Evolutionary conservation across 2,329 filamentous ascomycete species (phyloP).

Genomic region (Aspergillus terreus): DNA sequence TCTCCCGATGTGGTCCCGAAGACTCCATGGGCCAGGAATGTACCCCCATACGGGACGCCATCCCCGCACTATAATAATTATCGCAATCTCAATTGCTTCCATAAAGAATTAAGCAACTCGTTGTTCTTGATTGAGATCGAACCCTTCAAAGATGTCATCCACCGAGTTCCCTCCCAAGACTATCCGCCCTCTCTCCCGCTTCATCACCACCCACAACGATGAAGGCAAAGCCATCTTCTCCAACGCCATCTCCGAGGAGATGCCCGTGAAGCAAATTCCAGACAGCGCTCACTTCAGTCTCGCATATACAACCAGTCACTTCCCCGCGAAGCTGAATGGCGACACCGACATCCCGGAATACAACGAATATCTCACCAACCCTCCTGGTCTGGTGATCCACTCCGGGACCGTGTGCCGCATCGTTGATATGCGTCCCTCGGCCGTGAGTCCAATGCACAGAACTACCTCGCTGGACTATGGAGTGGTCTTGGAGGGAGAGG

Average conservation of each 20-base stretch:
- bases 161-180: constrained; percentile 16
- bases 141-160: not conserved
- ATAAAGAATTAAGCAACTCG: not conserved
- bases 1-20: constrained; percentile 22
- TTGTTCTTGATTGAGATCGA: too few relatives aligned
- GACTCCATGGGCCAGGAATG: not conserved
- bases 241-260: constrained; percentile 18
- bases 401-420: constrained; percentile 38
- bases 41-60: not conserved
- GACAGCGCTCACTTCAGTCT: constrained; percentile 49
- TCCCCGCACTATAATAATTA: not conserved
- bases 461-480: constrained; percentile 52
- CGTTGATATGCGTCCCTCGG: constrained; percentile 44
- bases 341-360: constrained; percentile 48
- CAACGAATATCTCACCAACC: constrained; percentile 38
- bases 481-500: constrained; percentile 49
- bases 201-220: constrained; percentile 32
- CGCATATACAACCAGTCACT: constrained; percentile 47
- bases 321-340: constrained; percentile 45
- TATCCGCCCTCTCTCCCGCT: constrained; percentile 33
- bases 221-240: constrained; percentile 35
- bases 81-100: not conserved
- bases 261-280: constrained; percentile 18
- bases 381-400: constrained; percentile 50
- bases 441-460: constrained; percentile 47